A percentile compares a stretch with the other conserved stretches of the same genome.
These are phyloP conservation scores for Pistacia integerrima DNA, from an alignment of 345 rosid species.

Conservation along the genomic window DNA sequence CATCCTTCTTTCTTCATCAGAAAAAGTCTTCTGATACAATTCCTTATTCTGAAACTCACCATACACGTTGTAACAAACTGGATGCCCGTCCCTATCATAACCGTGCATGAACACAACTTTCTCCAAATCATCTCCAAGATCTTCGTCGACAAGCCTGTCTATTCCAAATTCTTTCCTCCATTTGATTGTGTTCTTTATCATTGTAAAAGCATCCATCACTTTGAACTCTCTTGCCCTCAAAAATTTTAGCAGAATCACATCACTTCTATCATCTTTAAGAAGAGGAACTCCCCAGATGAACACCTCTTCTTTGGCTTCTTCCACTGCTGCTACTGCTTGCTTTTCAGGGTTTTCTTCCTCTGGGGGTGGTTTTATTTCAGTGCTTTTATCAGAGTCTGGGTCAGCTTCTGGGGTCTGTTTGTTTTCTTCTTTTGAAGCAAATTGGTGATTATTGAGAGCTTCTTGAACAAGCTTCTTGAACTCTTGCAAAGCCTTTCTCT, in stretches of 20 bases:
- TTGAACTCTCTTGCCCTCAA: constrained; percentile 89
- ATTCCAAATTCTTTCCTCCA: constrained; percentile 79
- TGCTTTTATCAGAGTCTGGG: constrained; percentile 29
- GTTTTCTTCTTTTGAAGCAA: constrained; percentile 21
- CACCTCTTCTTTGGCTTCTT: constrained; percentile 24
- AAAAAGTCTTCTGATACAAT: constrained; percentile 52
- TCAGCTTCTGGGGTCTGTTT: background rate
- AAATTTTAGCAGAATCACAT: constrained; percentile 78
- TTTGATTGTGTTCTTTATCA: constrained; percentile 69
- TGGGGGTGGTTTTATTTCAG: constrained; percentile 22
- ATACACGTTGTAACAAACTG: constrained; percentile 80
- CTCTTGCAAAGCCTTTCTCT: constrained; percentile 47
- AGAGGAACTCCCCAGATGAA: constrained; percentile 80
- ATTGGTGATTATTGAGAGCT: constrained; percentile 40
- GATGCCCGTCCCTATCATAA: constrained; percentile 74
- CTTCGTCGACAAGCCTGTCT: constrained; percentile 61
- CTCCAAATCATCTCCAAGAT: constrained; percentile 65
- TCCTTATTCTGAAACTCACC: constrained; percentile 81
- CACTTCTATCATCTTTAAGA: constrained; percentile 70
- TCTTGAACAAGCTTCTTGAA: constrained; percentile 46
- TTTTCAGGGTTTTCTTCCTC: constrained; percentile 10
- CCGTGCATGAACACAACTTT: constrained; percentile 85
- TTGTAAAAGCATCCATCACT: constrained; percentile 65
- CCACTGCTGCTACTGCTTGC: background rate
- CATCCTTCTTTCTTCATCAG: constrained; percentile 66